Evolutionary conservation across 768 basidiomycete species (phyloP), one percentile per base, ranked within the genome.

Genomic region (Termitomyces sp.): DNA sequence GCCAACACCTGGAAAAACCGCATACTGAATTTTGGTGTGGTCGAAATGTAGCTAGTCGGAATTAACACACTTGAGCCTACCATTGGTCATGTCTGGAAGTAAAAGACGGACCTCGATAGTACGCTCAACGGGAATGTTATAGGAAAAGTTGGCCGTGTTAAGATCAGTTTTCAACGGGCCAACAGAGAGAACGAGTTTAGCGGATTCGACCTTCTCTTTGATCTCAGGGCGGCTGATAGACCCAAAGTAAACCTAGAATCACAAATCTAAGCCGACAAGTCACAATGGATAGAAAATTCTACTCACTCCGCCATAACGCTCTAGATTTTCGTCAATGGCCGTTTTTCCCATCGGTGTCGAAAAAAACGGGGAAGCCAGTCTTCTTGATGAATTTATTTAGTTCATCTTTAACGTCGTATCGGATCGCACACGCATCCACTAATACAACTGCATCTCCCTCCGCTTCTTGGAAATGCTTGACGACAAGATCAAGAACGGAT

Each of bases 61-160:
- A 63, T 15, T 9, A 20, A 45, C 4, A 43, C 54, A 32, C 36
- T 57, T 3, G 64, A 9, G 63, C 29, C 38, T 15, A 14, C 31
- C 7, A 38, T 34, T 11, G 6, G 10, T 37, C 54, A 32, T 46
- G 29, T 32, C 15, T n/a, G 4, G 59, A 7, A 6, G n/a, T n/a
- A n/a, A 6, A 34, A 61, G 5, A 47, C 66, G 12, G 65, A 88
- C 89, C 79, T 91, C 91, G 63, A 92, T 77, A 17, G 84, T 85
- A 47, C 79, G 79, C 9, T 73, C 71, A 0, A 77, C 77, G 4
- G 87, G 85, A 53, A 89, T 86, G 57, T 82, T 83, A 67, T 91
- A 92, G 0, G 89, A 87, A 73, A 93, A 94, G 72, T 88, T 89
- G 42, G 92, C 93, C 2, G 90, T 92, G 73, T 96, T 96, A 77